A percentile compares a stretch with the other conserved stretches of the same genome.
Conservation (phyloP, 1,284 basidiomycete genomes). For the Trametes hirsuta region DNA sequence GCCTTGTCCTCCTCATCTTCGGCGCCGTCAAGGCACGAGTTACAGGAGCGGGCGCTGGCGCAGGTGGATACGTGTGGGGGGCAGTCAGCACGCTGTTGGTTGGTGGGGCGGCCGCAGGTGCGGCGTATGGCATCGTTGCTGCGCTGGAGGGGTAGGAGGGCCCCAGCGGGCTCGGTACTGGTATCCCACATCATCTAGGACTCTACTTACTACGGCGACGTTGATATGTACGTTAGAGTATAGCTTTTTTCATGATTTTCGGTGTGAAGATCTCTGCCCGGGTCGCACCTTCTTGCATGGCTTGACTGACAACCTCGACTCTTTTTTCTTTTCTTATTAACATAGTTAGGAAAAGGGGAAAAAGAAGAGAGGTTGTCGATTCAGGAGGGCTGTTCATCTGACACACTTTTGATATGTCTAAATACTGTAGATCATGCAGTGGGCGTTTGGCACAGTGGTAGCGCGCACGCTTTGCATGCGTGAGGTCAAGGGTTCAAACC, state of each 20-base stretch:
- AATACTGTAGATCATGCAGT: neutral
- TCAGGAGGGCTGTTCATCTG: no score
- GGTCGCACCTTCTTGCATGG: no score
- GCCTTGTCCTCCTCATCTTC: constrained; percentile 85
- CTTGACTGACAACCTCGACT: no score
- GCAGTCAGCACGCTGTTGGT: constrained; percentile 88
- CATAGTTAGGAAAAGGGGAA: neutral
- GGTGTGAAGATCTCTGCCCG: neutral
- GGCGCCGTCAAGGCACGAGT: constrained; percentile 89
- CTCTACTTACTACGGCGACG: neutral
- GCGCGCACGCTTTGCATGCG: constrained; percentile 41
- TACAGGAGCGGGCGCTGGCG: constrained; percentile 74
- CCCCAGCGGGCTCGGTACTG: neutral
- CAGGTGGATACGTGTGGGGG: constrained; percentile 76
- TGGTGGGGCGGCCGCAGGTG: constrained; percentile 87
- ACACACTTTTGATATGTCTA: no score
- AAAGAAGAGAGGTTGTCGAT: neutral
- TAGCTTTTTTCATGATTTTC: neutral
- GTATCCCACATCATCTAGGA: neutral
- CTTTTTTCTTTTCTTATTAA: constrained; percentile 1
- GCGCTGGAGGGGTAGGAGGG: constrained; percentile 55
- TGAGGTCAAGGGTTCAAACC: constrained; percentile 40
- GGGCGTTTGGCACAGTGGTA: constrained; percentile 35
- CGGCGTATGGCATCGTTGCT: constrained; percentile 86
- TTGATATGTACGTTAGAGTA: neutral